phyloP scores from a whole-genome alignment of 805 yeast species.

The Pichia membranifaciens region DNA sequence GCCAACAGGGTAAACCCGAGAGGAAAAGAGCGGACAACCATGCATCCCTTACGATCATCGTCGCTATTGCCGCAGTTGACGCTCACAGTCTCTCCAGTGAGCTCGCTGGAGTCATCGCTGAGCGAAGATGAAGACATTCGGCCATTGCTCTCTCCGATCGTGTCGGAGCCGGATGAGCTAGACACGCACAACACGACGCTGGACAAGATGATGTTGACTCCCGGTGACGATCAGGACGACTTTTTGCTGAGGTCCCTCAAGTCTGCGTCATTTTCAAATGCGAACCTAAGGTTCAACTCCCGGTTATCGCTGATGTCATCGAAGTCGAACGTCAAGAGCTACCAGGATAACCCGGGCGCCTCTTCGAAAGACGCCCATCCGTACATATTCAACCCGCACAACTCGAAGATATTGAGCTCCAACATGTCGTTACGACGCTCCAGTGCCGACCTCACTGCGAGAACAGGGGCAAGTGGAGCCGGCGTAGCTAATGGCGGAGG shows the following conservation, averaged over 20 bases:
- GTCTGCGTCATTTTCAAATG: conserved; percentile 5
- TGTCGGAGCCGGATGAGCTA: conserved; percentile 8
- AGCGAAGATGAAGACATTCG: conserved; percentile 3
- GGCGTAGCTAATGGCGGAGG: background rate
- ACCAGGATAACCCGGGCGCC: conserved; percentile 6
- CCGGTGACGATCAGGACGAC: conserved; percentile 11
- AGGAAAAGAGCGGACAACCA: too few species aligned
- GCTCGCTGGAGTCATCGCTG: background rate
- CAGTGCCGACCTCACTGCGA: background rate
- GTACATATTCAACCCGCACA: conserved; percentile 4
- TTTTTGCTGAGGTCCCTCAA: conserved; percentile 6
- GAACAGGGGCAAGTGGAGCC: background rate
- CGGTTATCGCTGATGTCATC: conserved; percentile 3
- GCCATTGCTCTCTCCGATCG: conserved; percentile 9
- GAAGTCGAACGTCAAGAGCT: conserved; percentile 1
- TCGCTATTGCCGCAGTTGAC: conserved; percentile 1
- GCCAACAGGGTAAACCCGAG: too few species aligned
- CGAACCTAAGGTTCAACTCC: conserved; percentile 2
- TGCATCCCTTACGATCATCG: background rate
- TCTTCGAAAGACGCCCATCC: background rate
- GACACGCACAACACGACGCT: background rate
- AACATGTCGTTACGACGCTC: background rate
- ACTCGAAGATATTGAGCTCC: background rate
- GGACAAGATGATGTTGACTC: background rate
- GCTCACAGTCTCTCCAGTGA: background rate